These are phyloP conservation scores for Amaranthus palmeri DNA, from an alignment of 148 eudicot species.

Conservation along the genomic window DNA sequence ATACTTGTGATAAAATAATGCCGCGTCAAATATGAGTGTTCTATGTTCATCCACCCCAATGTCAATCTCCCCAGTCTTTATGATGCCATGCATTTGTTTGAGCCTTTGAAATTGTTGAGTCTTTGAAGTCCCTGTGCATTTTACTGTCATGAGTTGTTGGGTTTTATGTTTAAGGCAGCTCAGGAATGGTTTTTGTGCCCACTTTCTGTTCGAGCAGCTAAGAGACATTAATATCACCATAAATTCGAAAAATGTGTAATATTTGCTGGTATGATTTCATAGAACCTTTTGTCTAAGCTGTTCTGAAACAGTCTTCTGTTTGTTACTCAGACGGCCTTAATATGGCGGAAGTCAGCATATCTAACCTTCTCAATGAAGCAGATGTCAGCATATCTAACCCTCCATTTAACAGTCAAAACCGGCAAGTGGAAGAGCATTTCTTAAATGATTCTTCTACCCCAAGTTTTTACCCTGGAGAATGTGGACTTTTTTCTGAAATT, in stretches of 20 bases:
- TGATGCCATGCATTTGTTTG: not conserved
- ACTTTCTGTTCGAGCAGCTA: not conserved
- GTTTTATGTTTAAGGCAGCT: not conserved
- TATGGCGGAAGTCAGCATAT: slow-evolving; percentile 20
- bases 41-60: not conserved
- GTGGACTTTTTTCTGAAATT: slow-evolving; percentile 13
- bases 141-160: slow-evolving; percentile 2
- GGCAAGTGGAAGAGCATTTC: slow-evolving; percentile 32
- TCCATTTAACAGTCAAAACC: slow-evolving; percentile 13
- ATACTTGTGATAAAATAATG: no score
- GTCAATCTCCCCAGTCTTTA: not conserved
- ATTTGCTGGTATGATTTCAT: not conserved
- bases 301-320: not conserved
- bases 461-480: slow-evolving; percentile 28
- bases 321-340: slow-evolving; percentile 20
- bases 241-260: not conserved
- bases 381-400: slow-evolving; percentile 26
- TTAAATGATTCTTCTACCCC: slow-evolving; percentile 25
- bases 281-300: not conserved
- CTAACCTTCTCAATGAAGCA: slow-evolving; percentile 22
- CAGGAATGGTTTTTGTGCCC: not conserved
- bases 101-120: not conserved
- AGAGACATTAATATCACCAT: not conserved
- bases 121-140: not conserved
- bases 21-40: not conserved